Evolutionary conservation across 306 rosid species (phyloP).

Genomic region (Phaseolus lunatus): DNA sequence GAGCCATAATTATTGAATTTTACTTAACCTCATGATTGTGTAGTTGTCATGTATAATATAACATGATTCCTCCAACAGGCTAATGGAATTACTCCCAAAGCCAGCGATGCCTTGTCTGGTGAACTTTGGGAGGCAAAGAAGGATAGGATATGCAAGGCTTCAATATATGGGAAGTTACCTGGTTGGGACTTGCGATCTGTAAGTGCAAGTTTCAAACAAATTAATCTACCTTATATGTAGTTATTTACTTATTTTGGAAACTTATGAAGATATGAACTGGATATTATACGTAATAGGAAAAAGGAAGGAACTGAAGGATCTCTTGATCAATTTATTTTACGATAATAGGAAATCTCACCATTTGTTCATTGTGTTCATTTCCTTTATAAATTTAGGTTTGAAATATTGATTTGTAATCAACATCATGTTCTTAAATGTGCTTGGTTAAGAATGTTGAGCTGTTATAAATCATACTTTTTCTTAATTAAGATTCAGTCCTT

Average conservation of each 20-base stretch:
- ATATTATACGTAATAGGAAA: slow-evolving; percentile 3
- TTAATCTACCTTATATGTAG: slow-evolving; percentile 8
- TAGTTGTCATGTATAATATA: slow-evolving; percentile 32
- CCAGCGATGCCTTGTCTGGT: slow-evolving; percentile 96
- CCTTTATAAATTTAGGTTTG: slow-evolving; percentile 18
- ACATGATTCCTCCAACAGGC: slow-evolving; percentile 58
- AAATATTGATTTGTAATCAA: slow-evolving; percentile 33
- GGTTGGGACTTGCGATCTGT: slow-evolving; percentile 98
- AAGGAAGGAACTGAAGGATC: slow-evolving; percentile 12
- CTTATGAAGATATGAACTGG: slow-evolving; percentile 25
- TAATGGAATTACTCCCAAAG: slow-evolving; percentile 81
- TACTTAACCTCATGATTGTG: slow-evolving; percentile 29
- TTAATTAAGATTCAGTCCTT: slow-evolving; percentile 16
- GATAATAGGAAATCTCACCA: slow-evolving; percentile 8
- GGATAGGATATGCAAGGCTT: slow-evolving; percentile 87
- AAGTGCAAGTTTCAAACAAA: slow-evolving; percentile 51
- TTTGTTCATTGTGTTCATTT: slow-evolving; percentile 8
- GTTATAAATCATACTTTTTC: slow-evolving; percentile 15
- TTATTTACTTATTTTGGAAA: slow-evolving; percentile 32
- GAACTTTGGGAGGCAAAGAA: slow-evolving; percentile 96
- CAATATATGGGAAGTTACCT: slow-evolving; percentile 71
- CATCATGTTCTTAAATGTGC: slow-evolving; percentile 8
- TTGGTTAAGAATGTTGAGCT: slow-evolving; percentile 7
- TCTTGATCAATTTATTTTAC: slow-evolving; percentile 8
- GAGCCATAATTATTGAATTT: slow-evolving; percentile 38